Base-by-base conservation (phyloP, 2,329 filamentous ascomycete species). In the Phaeosphaeriaceae sp. region DNA sequence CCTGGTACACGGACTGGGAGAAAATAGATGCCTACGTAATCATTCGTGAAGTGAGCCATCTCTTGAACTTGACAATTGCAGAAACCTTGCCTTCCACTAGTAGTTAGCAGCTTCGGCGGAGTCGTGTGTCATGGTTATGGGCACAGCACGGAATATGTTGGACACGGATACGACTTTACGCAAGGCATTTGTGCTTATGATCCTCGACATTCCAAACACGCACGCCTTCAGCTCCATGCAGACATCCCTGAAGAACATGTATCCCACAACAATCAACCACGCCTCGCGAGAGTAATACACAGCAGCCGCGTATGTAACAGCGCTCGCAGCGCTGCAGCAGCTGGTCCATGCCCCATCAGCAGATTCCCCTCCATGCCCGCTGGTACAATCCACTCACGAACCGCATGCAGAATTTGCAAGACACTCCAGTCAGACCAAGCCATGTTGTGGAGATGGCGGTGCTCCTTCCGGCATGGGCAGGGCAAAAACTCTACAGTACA, bases 391-490 rank as follows among this genome's bases (percentile, higher is more conserved):
- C 15, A 42, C 48, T 24, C 48, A 25, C 15, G 33, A 41, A 52
- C 56, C 49, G 60, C 58, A 59, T 66, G 63, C 65, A 62, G 62
- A 57, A 24, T 56, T 57, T 56, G 54, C 60, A 47, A 60, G 46
- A 42, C 53, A 42, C 58, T 63, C 54, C 62, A 60, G 63, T 62
- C 62, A 58, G 62, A 58, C 68, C 57, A 62, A 58, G 49, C 53
- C 24, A 51, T 58, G 53, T 61, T 59, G 69, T 71, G 71, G 69
- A 72, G 62, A 66, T 70, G 61, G 69, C 62, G 54, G 56, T 67
- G 66, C 64, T 69, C 64, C 60, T 57, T 70, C 60, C 55, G 67
- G 68, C 61, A 57, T 59, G 60, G 59, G 55, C 53, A 64, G 53
- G 54, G 58, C 57, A 58, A 56, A 62, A 60, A 56, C 57, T 65